Evolutionary conservation across 129 eudicot genomes (phyloP).

Genomic region (Ambrosia trifida): DNA sequence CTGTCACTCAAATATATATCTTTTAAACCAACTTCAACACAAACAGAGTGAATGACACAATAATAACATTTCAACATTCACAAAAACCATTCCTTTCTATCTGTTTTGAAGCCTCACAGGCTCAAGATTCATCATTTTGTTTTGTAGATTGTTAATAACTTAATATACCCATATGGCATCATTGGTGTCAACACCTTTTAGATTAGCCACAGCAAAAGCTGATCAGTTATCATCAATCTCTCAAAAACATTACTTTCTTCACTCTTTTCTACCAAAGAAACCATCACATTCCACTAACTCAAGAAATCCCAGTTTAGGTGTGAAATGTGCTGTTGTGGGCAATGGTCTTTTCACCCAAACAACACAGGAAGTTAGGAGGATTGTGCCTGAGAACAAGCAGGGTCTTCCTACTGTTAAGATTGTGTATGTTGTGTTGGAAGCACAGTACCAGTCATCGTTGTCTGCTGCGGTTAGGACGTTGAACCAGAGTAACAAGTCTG

Average conservation of each 20-base stretch:
- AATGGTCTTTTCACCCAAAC: slow-evolving; percentile 97
- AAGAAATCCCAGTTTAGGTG: slow-evolving; percentile 50
- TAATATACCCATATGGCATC: slow-evolving; percentile 52
- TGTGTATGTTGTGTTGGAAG: slow-evolving; percentile 96
- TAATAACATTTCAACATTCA: too few relatives aligned
- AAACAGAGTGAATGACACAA: too few relatives aligned
- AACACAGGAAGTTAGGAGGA: slow-evolving; percentile 78
- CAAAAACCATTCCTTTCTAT: too few relatives aligned
- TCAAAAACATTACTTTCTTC: slow-evolving; percentile 75
- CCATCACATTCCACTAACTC: slow-evolving; percentile 20
- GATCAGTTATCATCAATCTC: slow-evolving; percentile 71
- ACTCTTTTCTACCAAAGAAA: slow-evolving; percentile 76
- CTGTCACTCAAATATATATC: slow-evolving; percentile 26
- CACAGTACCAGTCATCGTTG: slow-evolving; percentile 91
- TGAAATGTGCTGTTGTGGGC: slow-evolving; percentile 83
- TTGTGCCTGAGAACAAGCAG: slow-evolving; percentile 66
- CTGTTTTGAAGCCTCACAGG: too few relatives aligned
- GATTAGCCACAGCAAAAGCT: slow-evolving; percentile 58
- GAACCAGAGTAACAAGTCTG: slow-evolving; percentile 54
- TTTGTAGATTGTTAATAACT: too few relatives aligned
- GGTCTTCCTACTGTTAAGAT: slow-evolving; percentile 80
- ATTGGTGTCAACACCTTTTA: slow-evolving; percentile 80
- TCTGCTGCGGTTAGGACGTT: slow-evolving; percentile 75
- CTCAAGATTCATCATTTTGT: too few relatives aligned
- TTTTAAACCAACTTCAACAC: too few relatives aligned